Conservation (phyloP, 345 rosid species). For the Noccaea caerulescens region DNA sequence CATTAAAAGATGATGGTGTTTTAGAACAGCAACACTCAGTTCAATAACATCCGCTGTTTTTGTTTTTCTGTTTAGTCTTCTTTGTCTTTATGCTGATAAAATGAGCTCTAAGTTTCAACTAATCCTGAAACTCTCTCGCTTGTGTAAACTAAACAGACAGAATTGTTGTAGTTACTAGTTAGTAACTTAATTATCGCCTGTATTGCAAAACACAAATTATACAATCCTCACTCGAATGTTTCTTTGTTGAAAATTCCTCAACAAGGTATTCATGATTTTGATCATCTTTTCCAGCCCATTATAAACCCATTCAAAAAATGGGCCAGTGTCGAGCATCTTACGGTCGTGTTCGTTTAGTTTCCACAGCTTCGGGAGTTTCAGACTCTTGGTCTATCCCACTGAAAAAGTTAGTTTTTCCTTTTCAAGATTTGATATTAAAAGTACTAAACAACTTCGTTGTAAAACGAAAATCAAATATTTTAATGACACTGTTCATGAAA, state of each 20-base stretch:
- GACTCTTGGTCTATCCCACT: not conserved
- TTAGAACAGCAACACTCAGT: constrained; percentile 7
- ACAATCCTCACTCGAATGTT: not conserved
- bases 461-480: too few species aligned
- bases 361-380: not conserved
- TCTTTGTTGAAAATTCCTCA: not conserved
- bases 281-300: not conserved
- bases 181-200: too few species aligned
- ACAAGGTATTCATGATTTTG: too few species aligned
- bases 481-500: too few species aligned
- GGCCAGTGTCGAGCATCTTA: not conserved
- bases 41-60: constrained; percentile 17
- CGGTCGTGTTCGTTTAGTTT: not conserved
- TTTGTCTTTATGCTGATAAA: too few species aligned
- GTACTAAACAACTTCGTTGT: too few species aligned
- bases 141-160: not conserved
- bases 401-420: too few species aligned
- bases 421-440: too few species aligned
- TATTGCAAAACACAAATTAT: too few species aligned
- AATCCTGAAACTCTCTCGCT: not conserved
- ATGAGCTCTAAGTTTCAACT: too few species aligned
- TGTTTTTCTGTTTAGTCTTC: not conserved
- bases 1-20: not conserved
- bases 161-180: too few species aligned
- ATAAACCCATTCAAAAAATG: not conserved